Base-by-base conservation (phyloP, 192 early-diverging fungal genomes). In the Cladochytrium replicatum region DNA sequence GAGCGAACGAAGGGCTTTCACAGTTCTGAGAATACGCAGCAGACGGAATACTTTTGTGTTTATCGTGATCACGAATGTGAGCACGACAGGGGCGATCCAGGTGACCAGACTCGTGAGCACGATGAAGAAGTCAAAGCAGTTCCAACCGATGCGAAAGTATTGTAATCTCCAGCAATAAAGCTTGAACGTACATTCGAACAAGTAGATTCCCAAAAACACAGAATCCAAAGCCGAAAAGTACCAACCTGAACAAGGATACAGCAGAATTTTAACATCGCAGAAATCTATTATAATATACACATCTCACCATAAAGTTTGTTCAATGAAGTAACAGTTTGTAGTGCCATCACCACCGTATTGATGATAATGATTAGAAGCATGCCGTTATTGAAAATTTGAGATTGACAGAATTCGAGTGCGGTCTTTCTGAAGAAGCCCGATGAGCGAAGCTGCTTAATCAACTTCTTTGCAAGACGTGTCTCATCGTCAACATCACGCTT, bases 151-250 rank as follows among this genome's bases (percentile, higher is more conserved):
- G 13, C 48, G 17, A 41, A 68, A 68, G 37, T 58, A 68, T 6
- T 30, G 37, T 4, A 32, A 25, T 38, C 61, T 24, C 52, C 57
- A 64, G 2, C 43, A 30, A 43, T 19, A 68, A 2, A 68, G 21
- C 41, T 60, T 62, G n/a, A 60, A 34, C 31, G 39, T 31, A 8
- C 37, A 34, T 46, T 68, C 66, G n/a, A 42, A 32, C 9, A 63
- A 55, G 41, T 60, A 68, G 23, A 68, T 60, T 15, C 66, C 66
- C 13, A 68, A 47, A 42, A 58, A 58, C 17, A 58, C 46, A 24
- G 34, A 29, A 41, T 67, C 65, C 6, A 60, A 15, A 1, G 58
- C 17, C 17, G 55, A 17, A 22, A 67, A 22, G 42, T 58, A 62
- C 52, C 58, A 67, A 13, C 53, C 62, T 63, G 15, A 13, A 3